Evolutionary conservation across 176 grass and related monocot species (phyloP), one percentile per base, ranked within the genome.

Genomic region (Carex cristatella): DNA sequence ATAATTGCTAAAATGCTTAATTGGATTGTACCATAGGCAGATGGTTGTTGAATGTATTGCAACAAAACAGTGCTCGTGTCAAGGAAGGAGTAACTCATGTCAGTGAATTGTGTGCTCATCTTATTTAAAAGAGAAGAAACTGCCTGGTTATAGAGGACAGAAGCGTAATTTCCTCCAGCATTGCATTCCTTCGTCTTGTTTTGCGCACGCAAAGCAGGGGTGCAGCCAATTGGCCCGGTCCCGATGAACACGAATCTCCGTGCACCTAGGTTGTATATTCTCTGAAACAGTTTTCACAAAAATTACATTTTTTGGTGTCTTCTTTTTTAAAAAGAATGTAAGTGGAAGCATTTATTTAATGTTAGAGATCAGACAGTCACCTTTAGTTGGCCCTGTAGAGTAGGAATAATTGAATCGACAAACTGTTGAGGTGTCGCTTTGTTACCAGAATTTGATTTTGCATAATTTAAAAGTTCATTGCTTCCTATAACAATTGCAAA

Each of bases 381-480:
- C 89, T 91, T 90, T 3, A 97, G 79, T 60, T 97, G 95, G 40
- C 65, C 86, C 2, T 80, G 73, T 6, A 97, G 89, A 6, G 84
- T 84, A 7, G 87, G 67, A 62, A 90, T 70, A 48, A 97, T 44
- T 18, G 82, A 44, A 87, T 89, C 82, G 0, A 93, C 86, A 40
- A 90, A 91, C 49, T 87, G 87, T 40, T 94, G 89, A 2, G 81
- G 19, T 6, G 92, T 65, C 69, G 78, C 72, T 61, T 72, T 84
- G 59, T 35, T 37, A 38, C 61, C 64, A 0, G 90, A 40, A 80
- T 30, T 84, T 54, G 82, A 87, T 76, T 74, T 94, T 40, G 79
- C 91, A 85, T 97, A 97, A 65, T 88, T 84, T 59, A 93, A 79
- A n/a, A 97, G 87, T 61, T 97, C 95, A 79, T 97, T 97, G 90